phyloP scores from a whole-genome alignment of 345 rosid species.

The Adansonia digitata region DNA sequence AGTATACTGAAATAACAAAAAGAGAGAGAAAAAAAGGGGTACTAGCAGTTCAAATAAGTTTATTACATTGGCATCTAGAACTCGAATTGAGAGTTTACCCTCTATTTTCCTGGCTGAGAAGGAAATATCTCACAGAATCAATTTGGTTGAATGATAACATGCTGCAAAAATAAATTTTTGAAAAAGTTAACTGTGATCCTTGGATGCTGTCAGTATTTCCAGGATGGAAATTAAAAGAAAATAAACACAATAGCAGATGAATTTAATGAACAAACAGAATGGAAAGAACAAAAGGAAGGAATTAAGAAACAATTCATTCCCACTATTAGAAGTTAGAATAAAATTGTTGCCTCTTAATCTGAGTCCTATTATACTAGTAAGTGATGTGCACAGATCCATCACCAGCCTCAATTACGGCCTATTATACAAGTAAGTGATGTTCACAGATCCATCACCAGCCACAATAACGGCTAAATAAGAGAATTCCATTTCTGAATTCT shows the following conservation, averaged over 20 bases:
- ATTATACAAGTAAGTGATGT: slow-evolving; percentile 75
- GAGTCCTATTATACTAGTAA: slow-evolving; percentile 77
- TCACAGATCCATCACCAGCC: slow-evolving; percentile 69
- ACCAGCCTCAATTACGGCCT: slow-evolving; percentile 78
- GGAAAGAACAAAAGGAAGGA: neutral
- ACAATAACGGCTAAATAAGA: slow-evolving; percentile 87
- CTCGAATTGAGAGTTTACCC: slow-evolving; percentile 15
- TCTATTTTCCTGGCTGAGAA: neutral
- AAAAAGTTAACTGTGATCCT: neutral
- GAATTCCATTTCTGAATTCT: slow-evolving; percentile 63
- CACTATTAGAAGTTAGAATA: neutral
- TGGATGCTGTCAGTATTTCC: neutral
- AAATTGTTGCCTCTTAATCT: slow-evolving; percentile 62
- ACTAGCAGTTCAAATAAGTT: neutral
- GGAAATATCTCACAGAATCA: slow-evolving; percentile 12
- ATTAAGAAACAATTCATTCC: neutral
- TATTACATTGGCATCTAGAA: neutral
- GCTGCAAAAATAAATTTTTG: slow-evolving; percentile 33
- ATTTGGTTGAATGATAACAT: slow-evolving; percentile 45
- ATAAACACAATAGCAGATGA: neutral
- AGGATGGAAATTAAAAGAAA: neutral
- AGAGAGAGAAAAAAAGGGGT: neutral
- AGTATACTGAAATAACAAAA: neutral
- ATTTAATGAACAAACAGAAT: neutral
- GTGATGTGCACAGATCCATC: slow-evolving; percentile 83